A percentile compares a stretch with the other conserved stretches of the same genome.
phyloP scores from a whole-genome alignment of 2,329 filamentous ascomycete genomes.

The Botrytis elliptica region DNA sequence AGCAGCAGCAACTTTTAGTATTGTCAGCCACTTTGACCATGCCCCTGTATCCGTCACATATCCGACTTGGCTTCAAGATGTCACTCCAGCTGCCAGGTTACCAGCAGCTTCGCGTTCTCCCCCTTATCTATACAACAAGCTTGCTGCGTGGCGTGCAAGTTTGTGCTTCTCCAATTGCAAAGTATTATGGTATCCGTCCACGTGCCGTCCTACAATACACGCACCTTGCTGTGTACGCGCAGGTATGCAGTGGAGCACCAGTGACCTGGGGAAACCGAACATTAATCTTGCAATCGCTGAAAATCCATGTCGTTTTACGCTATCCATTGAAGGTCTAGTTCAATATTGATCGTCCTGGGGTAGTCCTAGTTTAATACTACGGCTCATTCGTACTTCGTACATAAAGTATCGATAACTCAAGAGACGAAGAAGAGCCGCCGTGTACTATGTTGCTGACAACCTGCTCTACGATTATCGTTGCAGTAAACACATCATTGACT shows the following conservation, averaged over 20 bases:
- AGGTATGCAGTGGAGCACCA: neutral
- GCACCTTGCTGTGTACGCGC: neutral
- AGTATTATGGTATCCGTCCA: neutral
- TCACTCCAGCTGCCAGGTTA: neutral
- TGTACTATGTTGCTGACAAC: neutral
- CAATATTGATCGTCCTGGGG: neutral
- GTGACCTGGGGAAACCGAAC: neutral
- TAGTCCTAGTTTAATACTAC: neutral
- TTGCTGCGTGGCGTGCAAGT: neutral
- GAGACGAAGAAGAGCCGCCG: neutral
- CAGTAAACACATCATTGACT: neutral
- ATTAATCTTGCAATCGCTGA: neutral
- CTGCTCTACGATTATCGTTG: neutral
- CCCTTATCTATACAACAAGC: neutral
- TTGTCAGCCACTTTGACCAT: constrained; percentile 7
- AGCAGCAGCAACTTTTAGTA: neutral
- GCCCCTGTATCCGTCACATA: neutral
- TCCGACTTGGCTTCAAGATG: constrained; percentile 10
- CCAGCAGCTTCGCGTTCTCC: neutral
- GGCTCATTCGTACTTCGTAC: neutral
- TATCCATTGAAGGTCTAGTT: neutral
- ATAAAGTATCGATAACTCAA: neutral
- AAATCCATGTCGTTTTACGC: neutral
- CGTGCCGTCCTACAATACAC: neutral
- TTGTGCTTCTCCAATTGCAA: neutral